Conservation (phyloP, 2,329 filamentous ascomycete genomes). For the Ceratocystis huliohia region DNA sequence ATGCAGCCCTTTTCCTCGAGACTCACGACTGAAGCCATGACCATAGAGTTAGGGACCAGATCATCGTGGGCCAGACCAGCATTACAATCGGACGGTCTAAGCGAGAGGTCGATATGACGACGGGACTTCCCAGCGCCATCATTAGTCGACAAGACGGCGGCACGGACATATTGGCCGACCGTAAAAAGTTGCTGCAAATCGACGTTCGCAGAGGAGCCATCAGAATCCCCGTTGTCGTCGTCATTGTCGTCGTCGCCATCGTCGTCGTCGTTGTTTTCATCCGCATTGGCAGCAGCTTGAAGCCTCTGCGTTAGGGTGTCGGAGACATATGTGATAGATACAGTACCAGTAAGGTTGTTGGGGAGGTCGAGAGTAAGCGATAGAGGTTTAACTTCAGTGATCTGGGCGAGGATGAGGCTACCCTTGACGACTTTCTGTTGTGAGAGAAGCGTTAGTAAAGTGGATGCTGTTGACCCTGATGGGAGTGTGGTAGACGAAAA, state of each 20-base stretch:
- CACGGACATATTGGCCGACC: conserved; percentile 77
- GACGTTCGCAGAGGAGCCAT: conserved; percentile 37
- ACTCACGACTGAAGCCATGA: conserved; percentile 80
- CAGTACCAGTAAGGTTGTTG: conserved; percentile 83
- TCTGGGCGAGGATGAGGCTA: conserved; percentile 74
- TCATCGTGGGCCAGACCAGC: conserved; percentile 58
- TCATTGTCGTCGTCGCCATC: conserved; percentile 42
- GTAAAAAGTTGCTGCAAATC: conserved; percentile 64
- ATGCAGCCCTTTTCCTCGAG: conserved; percentile 93
- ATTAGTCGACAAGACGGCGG: conserved; percentile 63
- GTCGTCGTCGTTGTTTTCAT: conserved; percentile 42
- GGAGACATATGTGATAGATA: conserved; percentile 86
- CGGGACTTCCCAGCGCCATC: conserved; percentile 50
- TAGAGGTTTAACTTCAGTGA: conserved; percentile 66
- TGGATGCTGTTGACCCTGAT: background rate
- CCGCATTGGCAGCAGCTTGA: conserved; percentile 47
- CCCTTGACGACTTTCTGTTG: conserved; percentile 66
- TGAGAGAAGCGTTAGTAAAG: background rate
- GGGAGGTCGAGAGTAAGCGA: conserved; percentile 73
- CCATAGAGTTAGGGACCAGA: conserved; percentile 58
- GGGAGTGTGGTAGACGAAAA: background rate
- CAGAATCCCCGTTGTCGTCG: conserved; percentile 39
- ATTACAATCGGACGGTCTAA: conserved; percentile 70
- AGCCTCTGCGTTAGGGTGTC: conserved; percentile 63
- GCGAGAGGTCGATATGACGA: conserved; percentile 74